Evolutionary conservation across 148 eudicot genomes (phyloP), one percentile per base, ranked within the genome.

Genomic region (Oxyria digyna): DNA sequence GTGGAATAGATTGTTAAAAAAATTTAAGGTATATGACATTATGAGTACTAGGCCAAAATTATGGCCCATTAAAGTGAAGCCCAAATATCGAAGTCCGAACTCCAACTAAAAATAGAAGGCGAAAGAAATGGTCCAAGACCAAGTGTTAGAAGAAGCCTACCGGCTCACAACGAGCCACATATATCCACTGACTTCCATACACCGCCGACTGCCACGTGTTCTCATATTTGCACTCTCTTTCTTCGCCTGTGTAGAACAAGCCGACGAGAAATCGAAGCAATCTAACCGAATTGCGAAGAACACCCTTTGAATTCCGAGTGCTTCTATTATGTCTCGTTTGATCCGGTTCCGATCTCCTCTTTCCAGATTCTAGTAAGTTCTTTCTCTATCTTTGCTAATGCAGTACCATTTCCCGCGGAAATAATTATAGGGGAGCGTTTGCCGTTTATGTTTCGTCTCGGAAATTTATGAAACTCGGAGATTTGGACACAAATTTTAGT

Each of bases 291-390:
- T 59, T 6, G 9, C 21, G 18, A 59, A 6, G 65, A 59, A 59
- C 27, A 3, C 65, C 52, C 3, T 31, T 15, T 27, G 65, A 12
- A 13, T 59, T 14, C 29, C 18, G 5, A 15, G 10, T 6, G 35
- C 65, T 59, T 29, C 37, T 59, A 27, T 5, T 71, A 85, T 85
- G 89, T 85, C 81, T 55, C 87, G 89, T 48, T 72, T 83, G 69
- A 81, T 85, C 67, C 75, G 77, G 9, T 76, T 80, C 13, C 78
- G 80, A 23, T 45, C 23, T 27, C 74, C 74, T 54, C 75, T 79
- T 59, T 83, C 80, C 71, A 77, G 73, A 75, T 55, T 79, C 70
- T 59, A 71, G 85, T 86, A 70, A 45, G 79, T 64, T 66, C 59
- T 38, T 32, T 8, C 59, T 12, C 27, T 49, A n/a, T 31, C 38